phyloP scores from a whole-genome alignment of 495 filamentous ascomycete genomes.

The Podospora didyma region DNA sequence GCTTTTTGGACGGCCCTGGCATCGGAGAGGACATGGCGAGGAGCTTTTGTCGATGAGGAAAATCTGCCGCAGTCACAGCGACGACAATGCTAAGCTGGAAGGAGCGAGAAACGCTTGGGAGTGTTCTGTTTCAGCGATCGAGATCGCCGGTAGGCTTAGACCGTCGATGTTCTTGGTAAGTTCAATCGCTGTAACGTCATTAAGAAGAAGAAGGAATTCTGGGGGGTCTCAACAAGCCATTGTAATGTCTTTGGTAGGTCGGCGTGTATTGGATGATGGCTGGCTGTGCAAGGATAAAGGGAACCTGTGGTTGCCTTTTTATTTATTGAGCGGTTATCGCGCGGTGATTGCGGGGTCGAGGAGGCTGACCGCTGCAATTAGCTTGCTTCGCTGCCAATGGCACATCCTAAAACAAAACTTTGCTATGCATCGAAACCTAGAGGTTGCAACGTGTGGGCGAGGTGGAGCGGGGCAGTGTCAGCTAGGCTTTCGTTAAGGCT shows the following conservation, averaged over 20 bases:
- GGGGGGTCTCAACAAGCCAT: background rate
- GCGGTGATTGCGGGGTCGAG: background rate
- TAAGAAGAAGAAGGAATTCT: background rate
- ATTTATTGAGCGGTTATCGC: background rate
- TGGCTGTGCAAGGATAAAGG: background rate
- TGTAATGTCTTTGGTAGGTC: background rate
- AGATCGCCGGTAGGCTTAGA: background rate
- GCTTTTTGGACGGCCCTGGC: background rate
- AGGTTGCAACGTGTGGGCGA: background rate
- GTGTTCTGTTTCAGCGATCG: background rate
- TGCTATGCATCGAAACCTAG: no score
- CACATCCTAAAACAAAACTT: no score
- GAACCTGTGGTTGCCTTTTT: background rate
- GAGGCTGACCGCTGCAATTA: background rate
- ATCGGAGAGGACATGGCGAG: background rate
- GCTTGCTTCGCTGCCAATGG: background rate
- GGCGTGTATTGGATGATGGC: background rate
- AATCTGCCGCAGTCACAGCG: background rate
- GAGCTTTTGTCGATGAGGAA: background rate
- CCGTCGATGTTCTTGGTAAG: background rate
- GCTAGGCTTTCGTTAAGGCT: background rate
- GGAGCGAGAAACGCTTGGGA: background rate
- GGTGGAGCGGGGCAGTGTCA: background rate
- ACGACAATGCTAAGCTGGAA: background rate
- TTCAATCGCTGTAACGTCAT: constrained; percentile 23